Evolutionary conservation across 192 early-diverging fungal species (phyloP).

Genomic region (Bifiguratus adelaidae): DNA sequence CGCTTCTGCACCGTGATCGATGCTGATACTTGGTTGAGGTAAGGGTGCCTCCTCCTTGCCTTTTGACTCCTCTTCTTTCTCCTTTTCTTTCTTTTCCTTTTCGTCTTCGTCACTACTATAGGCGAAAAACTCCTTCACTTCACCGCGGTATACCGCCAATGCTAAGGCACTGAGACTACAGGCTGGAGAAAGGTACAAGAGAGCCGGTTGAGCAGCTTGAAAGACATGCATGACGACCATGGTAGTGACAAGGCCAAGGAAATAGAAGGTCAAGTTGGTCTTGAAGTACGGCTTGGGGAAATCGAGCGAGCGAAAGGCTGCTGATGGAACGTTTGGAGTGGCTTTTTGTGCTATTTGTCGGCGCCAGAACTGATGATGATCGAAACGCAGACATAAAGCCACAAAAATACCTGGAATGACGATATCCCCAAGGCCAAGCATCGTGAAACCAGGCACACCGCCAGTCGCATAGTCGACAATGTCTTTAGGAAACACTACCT

Average conservation of each 20-base stretch:
- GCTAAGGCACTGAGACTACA: constrained; percentile 80
- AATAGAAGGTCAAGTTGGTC: constrained; percentile 69
- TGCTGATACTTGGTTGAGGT: constrained; percentile 11
- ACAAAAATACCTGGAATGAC: constrained; percentile 92
- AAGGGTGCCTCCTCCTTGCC: background rate
- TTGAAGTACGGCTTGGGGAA: constrained; percentile 89
- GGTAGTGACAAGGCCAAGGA: constrained; percentile 77
- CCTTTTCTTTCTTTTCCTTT: constrained; percentile 31
- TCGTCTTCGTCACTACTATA: constrained; percentile 53
- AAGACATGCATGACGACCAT: constrained; percentile 93
- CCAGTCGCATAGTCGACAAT: constrained; percentile 38
- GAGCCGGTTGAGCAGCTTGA: constrained; percentile 91
- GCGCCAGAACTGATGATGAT: constrained; percentile 65
- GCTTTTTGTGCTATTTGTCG: no score
- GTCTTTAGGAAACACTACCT: constrained; percentile 82
- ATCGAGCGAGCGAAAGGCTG: constrained; percentile 34
- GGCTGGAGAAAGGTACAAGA: constrained; percentile 94
- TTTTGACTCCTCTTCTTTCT: constrained; percentile 16
- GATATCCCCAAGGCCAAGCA: constrained; percentile 96
- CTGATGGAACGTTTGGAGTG: constrained; percentile 34
- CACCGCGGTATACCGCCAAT: constrained; percentile 51
- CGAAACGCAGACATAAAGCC: constrained; percentile 82
- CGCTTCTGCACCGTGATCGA: background rate
- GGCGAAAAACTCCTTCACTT: constrained; percentile 51
- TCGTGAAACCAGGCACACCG: constrained; percentile 55